Evolutionary conservation across 352 stramenopile genomes (phyloP).

Genomic region (Phytophthora constricta): DNA sequence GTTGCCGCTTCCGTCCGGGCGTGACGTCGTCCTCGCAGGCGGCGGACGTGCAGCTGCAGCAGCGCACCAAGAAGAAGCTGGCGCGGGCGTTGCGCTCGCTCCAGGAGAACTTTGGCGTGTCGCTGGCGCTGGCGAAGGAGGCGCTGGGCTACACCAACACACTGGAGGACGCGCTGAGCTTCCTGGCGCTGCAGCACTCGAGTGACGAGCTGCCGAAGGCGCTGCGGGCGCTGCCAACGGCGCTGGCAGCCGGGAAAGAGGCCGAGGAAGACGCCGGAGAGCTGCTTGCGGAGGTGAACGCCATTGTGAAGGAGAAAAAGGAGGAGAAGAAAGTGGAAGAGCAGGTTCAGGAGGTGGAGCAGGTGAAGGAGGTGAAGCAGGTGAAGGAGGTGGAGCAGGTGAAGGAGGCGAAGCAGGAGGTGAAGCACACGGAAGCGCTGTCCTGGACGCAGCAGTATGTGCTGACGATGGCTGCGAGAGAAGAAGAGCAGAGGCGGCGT

Average conservation of each 20-base stretch:
- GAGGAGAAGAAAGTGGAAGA: not conserved
- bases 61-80: constrained; percentile 67
- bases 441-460: constrained; percentile 85
- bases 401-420: not conserved
- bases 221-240: constrained; percentile 44
- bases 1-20: constrained; percentile 55
- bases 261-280: constrained; percentile 27
- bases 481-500: constrained; percentile 46
- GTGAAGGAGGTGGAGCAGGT: constrained; percentile 12
- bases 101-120: constrained; percentile 58
- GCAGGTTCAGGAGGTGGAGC: constrained; percentile 1
- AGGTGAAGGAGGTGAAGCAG: constrained; percentile 20
- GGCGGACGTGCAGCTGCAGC: constrained; percentile 48
- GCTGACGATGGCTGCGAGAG: constrained; percentile 54
- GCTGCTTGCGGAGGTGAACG: constrained; percentile 45
- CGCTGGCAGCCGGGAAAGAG: constrained; percentile 8
- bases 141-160: constrained; percentile 68
- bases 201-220: constrained; percentile 61
- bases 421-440: constrained; percentile 39
- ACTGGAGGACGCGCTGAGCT: constrained; percentile 71
- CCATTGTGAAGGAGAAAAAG: constrained; percentile 1
- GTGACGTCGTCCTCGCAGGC: constrained; percentile 34
- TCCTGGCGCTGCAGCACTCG: constrained; percentile 60
- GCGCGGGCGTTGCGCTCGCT: constrained; percentile 49
- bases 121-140: constrained; percentile 36